phyloP scores from a whole-genome alignment of 2,329 filamentous ascomycete genomes.

The Xylariales sp. region DNA sequence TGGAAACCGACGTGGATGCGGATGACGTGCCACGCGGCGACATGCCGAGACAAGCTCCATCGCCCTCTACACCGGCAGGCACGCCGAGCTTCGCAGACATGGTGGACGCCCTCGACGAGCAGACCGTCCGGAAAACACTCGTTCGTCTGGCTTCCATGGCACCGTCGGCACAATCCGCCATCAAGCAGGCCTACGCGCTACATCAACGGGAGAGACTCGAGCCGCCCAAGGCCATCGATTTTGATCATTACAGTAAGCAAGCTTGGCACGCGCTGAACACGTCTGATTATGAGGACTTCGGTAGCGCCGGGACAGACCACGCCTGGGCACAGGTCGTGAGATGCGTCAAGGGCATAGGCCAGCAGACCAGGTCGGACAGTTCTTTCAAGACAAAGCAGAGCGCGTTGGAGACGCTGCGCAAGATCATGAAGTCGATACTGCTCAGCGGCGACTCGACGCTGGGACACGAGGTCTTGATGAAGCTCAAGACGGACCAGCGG shows the following conservation, averaged over 20 bases:
- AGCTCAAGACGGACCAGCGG: neutral
- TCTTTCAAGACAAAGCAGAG: constrained; percentile 10
- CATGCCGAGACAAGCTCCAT: neutral
- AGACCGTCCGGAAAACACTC: neutral
- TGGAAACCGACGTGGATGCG: too few species aligned
- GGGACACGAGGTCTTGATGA: constrained; percentile 6
- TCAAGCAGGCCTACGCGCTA: neutral
- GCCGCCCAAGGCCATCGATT: neutral
- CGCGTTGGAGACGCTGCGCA: constrained; percentile 12
- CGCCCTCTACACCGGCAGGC: neutral
- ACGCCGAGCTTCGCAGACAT: constrained; percentile 1
- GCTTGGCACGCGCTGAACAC: constrained; percentile 5
- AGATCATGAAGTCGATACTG: constrained; percentile 11
- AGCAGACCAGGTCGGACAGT: neutral
- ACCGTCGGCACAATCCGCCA: constrained; percentile 1
- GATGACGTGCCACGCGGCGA: neutral
- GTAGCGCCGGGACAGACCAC: neutral
- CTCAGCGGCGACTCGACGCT: constrained; percentile 4
- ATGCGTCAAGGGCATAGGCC: neutral
- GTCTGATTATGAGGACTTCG: neutral
- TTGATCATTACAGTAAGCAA: constrained; percentile 2
- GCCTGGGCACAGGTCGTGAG: neutral
- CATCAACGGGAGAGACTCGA: neutral
- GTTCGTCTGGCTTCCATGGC: constrained; percentile 3
- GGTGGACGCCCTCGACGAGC: neutral